A percentile compares a stretch with the other conserved stretches of the same genome.
phyloP scores from a whole-genome alignment of 768 basidiomycete species.

The Artomyces pyxidatus region DNA sequence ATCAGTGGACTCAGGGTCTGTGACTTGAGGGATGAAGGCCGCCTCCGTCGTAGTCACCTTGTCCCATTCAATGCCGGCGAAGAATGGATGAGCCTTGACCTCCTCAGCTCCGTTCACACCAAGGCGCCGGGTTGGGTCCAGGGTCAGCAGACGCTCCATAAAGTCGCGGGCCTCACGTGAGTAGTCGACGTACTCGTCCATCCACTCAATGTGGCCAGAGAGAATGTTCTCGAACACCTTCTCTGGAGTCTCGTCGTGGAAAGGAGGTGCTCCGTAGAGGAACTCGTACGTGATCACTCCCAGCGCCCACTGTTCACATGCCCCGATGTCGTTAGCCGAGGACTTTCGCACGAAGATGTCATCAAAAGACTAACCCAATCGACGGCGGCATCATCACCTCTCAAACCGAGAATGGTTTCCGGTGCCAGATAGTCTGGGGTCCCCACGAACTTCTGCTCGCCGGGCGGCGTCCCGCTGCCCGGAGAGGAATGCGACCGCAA shows the following conservation, averaged over 20 bases:
- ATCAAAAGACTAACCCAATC: constrained; percentile 73
- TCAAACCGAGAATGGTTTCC: constrained; percentile 89
- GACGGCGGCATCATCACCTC: constrained; percentile 90
- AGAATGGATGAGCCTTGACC: constrained; percentile 88
- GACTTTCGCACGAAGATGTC: neutral
- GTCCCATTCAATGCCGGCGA: constrained; percentile 89
- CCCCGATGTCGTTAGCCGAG: constrained; percentile 7
- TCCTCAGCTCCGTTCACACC: constrained; percentile 86
- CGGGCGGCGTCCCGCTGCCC: constrained; percentile 57
- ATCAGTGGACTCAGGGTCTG: constrained; percentile 98
- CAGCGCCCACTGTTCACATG: constrained; percentile 82
- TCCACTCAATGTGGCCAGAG: constrained; percentile 91
- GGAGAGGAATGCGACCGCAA: constrained; percentile 69
- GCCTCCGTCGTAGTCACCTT: constrained; percentile 83
- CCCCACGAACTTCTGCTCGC: constrained; percentile 92
- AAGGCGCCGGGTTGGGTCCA: constrained; percentile 71
- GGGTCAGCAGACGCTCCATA: constrained; percentile 77
- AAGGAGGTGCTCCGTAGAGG: constrained; percentile 92
- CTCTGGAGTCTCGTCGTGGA: constrained; percentile 95
- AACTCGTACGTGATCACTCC: constrained; percentile 99
- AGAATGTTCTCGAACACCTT: constrained; percentile 98
- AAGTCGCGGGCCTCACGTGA: constrained; percentile 85
- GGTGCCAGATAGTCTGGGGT: constrained; percentile 98
- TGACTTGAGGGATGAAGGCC: constrained; percentile 90
- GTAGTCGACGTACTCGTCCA: constrained; percentile 86